Evolutionary conservation across 768 basidiomycete genomes (phyloP).

Genomic region (Rhodotorula sphaerocarpa): DNA sequence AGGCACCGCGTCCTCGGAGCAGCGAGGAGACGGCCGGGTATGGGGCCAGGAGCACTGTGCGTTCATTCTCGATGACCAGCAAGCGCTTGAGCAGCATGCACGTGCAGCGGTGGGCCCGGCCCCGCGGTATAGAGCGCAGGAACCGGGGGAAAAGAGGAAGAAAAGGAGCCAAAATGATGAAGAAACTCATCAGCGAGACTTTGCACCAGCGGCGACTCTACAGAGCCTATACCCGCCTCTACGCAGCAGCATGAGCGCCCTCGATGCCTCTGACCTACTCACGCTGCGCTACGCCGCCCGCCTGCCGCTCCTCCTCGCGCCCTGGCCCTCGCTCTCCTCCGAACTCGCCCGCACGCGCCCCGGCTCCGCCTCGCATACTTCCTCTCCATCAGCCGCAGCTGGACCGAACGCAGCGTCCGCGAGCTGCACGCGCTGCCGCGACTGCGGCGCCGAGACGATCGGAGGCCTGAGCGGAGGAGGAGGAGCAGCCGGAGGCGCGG

Average conservation of each 20-base stretch:
- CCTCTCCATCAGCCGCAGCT: too few relatives aligned
- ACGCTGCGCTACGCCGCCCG: neutral
- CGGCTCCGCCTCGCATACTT: too few relatives aligned
- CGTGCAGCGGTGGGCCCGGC: too few relatives aligned
- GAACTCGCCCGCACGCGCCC: neutral
- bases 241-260: neutral
- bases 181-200: neutral
- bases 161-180: neutral
- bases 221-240: too few relatives aligned
- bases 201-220: too few relatives aligned
- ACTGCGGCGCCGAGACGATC: slow-evolving; percentile 9
- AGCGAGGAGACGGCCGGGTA: too few relatives aligned
- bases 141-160: too few relatives aligned
- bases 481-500: neutral
- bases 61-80: too few relatives aligned
- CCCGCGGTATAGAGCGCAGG: too few relatives aligned
- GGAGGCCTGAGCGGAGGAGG: slow-evolving; percentile 16
- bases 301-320: slow-evolving; percentile 10
- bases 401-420: neutral
- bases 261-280: neutral
- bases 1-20: too few relatives aligned
- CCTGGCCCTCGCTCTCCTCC: slow-evolving; percentile 9
- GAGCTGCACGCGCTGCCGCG: neutral
- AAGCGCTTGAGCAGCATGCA: too few relatives aligned
- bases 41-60: too few relatives aligned